phyloP scores from a whole-genome alignment of 75 land plant genomes.

The Adiantum capillusveneris region DNA sequence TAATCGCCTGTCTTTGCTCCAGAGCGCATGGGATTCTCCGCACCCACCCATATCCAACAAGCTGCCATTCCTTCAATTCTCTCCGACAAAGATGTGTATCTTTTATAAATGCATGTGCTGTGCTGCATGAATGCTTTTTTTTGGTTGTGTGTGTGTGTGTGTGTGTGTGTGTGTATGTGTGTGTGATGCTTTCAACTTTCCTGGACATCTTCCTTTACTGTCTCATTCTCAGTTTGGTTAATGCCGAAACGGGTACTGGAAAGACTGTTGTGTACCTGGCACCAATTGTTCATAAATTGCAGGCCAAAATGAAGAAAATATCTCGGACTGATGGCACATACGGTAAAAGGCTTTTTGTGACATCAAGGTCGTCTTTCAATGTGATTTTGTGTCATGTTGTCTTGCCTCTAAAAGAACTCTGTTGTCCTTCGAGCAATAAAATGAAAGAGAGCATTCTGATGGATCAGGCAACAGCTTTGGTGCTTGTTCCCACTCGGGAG shows the following conservation, averaged over 20 bases:
- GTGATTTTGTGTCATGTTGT: no score
- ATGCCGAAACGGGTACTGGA: constrained; percentile 95
- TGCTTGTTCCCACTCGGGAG: constrained; percentile 94
- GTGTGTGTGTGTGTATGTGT: no score
- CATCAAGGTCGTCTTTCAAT: no score
- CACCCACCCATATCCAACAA: constrained; percentile 74
- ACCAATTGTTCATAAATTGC: constrained; percentile 77
- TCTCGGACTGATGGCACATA: constrained; percentile 78
- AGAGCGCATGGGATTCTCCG: constrained; percentile 74
- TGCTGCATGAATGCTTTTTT: no score
- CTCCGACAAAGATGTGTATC: constrained; percentile 86
- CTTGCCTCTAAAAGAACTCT: no score
- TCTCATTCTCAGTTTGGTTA: constrained; percentile 65
- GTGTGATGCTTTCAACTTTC: no score
- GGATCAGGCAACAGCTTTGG: constrained; percentile 53
- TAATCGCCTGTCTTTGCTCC: background rate
- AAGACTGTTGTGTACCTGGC: constrained; percentile 89
- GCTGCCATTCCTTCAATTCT: constrained; percentile 74
- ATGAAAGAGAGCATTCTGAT: background rate
- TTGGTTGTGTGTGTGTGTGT: no score
- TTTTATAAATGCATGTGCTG: no score
- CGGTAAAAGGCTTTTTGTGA: constrained; percentile 35
- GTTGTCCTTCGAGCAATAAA: no score
- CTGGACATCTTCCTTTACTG: no score
- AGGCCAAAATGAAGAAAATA: constrained; percentile 35